These are phyloP conservation scores for Laguncularia racemosa DNA, from an alignment of 345 rosid genomes.

Conservation along the genomic window DNA sequence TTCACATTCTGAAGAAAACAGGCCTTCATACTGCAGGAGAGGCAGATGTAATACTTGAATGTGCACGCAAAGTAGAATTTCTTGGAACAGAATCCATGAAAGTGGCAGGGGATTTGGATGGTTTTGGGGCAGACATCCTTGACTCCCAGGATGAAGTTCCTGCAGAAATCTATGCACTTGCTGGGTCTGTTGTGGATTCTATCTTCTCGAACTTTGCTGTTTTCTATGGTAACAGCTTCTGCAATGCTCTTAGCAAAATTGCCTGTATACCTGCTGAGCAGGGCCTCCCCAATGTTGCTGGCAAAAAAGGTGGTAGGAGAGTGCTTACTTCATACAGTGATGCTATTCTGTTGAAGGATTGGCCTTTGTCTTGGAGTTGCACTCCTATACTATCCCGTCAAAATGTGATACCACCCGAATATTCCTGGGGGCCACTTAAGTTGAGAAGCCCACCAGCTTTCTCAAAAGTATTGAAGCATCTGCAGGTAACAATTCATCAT, in stretches of 20 bases:
- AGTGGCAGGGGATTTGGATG: constrained; percentile 37
- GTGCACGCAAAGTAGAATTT: constrained; percentile 71
- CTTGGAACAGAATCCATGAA: constrained; percentile 58
- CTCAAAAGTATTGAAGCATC: constrained; percentile 73
- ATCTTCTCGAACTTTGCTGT: constrained; percentile 76
- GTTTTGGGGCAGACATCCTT: constrained; percentile 41
- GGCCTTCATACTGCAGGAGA: constrained; percentile 72
- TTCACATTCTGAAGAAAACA: constrained; percentile 64
- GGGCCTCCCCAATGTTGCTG: constrained; percentile 67
- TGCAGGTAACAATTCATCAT: constrained; percentile 40
- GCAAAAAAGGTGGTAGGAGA: constrained; percentile 60
- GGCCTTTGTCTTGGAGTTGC: constrained; percentile 95
- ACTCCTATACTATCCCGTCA: constrained; percentile 73
- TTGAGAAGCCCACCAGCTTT: constrained; percentile 84
- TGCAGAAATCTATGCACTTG: constrained; percentile 61
- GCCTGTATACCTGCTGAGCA: constrained; percentile 83
- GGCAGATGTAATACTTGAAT: constrained; percentile 80
- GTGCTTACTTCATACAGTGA: constrained; percentile 74
- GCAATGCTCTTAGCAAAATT: constrained; percentile 67
- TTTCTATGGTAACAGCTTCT: constrained; percentile 68
- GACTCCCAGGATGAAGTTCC: constrained; percentile 50
- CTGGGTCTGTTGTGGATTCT: constrained; percentile 81
- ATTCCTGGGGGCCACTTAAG: constrained; percentile 74
- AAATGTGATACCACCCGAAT: constrained; percentile 76
- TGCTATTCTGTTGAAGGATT: constrained; percentile 67